These are phyloP conservation scores for Hanseniaspora lindneri DNA, from an alignment of 805 yeast species.

Conservation along the genomic window DNA sequence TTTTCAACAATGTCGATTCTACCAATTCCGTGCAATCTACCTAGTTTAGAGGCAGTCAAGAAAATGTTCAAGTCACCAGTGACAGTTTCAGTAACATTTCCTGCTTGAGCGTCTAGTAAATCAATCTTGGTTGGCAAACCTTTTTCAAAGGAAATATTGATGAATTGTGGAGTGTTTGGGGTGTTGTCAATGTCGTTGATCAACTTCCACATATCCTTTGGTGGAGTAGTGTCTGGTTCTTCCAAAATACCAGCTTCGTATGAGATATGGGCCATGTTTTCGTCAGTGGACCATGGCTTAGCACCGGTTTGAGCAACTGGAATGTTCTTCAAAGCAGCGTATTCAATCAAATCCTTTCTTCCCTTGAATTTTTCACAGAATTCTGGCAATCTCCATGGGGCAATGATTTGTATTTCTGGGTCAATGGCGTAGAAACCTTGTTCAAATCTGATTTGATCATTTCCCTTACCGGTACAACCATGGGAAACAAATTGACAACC, in stretches of 20 bases:
- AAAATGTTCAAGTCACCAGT: slow-evolving; percentile 88
- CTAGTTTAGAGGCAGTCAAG: slow-evolving; percentile 83
- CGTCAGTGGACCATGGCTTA: slow-evolving; percentile 99
- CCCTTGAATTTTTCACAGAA: slow-evolving; percentile 96
- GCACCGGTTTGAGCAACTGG: slow-evolving; percentile 96
- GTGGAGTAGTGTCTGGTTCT: slow-evolving; percentile 97
- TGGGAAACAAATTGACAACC: slow-evolving; percentile 98
- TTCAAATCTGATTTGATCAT: slow-evolving; percentile 98
- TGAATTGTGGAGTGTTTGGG: slow-evolving; percentile 84
- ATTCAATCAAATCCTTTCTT: slow-evolving; percentile 87
- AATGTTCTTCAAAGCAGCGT: slow-evolving; percentile 82
- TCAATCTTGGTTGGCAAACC: slow-evolving; percentile 76
- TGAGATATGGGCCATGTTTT: slow-evolving; percentile 96
- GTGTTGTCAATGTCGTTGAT: slow-evolving; percentile 94
- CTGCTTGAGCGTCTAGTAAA: slow-evolving; percentile 45
- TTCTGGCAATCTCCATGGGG: slow-evolving; percentile 98
- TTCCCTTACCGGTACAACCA: slow-evolving; percentile 99
- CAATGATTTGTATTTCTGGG: slow-evolving; percentile 92
- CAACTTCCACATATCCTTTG: slow-evolving; percentile 99
- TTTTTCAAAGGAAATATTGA: slow-evolving; percentile 66
- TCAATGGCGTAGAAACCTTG: slow-evolving; percentile 92
- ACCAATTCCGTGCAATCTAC: slow-evolving; percentile 99
- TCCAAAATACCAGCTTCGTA: slow-evolving; percentile 99
- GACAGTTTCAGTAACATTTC: slow-evolving; percentile 33
- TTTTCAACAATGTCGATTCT: slow-evolving; percentile 98